Conservation (phyloP, 176 grass and related monocot species). For the Zea mays region DNA sequence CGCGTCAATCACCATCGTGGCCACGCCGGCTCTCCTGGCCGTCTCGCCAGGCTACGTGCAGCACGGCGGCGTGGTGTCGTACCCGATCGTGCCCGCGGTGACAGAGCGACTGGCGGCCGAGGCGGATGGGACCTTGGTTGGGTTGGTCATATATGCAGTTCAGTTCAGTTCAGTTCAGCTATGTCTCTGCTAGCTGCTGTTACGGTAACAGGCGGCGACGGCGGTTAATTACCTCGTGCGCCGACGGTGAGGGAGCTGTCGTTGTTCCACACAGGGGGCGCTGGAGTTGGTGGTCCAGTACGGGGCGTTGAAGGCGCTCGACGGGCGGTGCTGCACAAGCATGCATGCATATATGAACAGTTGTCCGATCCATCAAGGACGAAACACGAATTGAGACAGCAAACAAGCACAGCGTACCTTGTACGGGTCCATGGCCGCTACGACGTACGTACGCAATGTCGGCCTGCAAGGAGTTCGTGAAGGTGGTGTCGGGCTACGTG, state of each 20-base stretch:
- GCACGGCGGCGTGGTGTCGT: constrained; percentile 73
- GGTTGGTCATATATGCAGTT: no score
- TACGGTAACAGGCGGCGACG: no score
- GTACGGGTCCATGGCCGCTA: constrained; percentile 77
- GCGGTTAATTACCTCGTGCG: constrained; percentile 40
- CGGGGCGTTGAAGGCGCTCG: constrained; percentile 66
- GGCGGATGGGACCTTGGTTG: constrained; percentile 27
- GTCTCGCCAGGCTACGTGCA: constrained; percentile 68
- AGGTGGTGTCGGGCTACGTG: no score
- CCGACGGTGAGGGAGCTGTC: constrained; percentile 84
- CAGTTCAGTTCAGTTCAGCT: no score
- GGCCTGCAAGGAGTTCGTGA: no score
- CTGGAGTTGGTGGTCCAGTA: constrained; percentile 95
- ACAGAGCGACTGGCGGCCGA: constrained; percentile 53
- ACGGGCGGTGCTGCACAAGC: constrained; percentile 70
- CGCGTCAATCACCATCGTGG: constrained; percentile 30
- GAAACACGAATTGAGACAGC: no score
- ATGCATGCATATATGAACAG: no score
- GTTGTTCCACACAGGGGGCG: constrained; percentile 93
- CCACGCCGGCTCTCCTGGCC: constrained; percentile 35
- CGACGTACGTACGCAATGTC: no score
- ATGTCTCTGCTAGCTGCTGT: no score
- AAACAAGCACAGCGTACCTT: constrained; percentile 46
- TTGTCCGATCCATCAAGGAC: no score
- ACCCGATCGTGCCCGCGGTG: constrained; percentile 32